Evolutionary conservation across 2,329 filamentous ascomycete species (phyloP).

Genomic region (Penicillium hesseltinei): DNA sequence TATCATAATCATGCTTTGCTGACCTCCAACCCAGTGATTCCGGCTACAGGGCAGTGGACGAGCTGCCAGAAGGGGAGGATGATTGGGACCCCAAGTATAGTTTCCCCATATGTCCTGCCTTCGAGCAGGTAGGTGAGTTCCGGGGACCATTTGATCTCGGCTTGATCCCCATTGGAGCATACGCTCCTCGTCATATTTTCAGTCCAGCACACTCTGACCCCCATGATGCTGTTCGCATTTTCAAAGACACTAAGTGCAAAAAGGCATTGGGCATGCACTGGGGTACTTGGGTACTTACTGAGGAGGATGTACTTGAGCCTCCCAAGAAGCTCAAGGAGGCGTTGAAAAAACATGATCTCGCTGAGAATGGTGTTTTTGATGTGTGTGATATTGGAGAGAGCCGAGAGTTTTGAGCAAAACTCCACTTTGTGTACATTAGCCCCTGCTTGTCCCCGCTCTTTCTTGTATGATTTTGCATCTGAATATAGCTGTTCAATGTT

Average conservation of each 20-base stretch:
- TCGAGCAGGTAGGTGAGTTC: constrained; percentile 74
- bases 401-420: constrained; percentile 61
- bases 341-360: constrained; percentile 63
- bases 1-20: neutral
- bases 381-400: constrained; percentile 83
- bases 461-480: neutral
- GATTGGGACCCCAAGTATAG: constrained; percentile 69
- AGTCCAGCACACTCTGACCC: constrained; percentile 83
- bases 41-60: constrained; percentile 77
- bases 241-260: constrained; percentile 75
- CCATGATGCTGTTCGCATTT: constrained; percentile 84
- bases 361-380: constrained; percentile 74
- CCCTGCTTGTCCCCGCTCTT: neutral
- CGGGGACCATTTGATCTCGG: constrained; percentile 88
- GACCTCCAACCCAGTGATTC: constrained; percentile 65
- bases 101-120: constrained; percentile 75
- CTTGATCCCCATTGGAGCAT: constrained; percentile 89
- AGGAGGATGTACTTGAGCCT: constrained; percentile 82
- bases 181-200: constrained; percentile 65
- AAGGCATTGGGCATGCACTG: constrained; percentile 85
- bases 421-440: neutral
- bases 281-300: constrained; percentile 83
- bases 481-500: neutral
- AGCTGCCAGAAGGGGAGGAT: constrained; percentile 60
- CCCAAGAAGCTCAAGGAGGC: constrained; percentile 70